Evolutionary conservation across 805 yeast genomes (phyloP), one percentile per base, ranked within the genome.

Genomic region (Spathaspora hagerdaliae): DNA sequence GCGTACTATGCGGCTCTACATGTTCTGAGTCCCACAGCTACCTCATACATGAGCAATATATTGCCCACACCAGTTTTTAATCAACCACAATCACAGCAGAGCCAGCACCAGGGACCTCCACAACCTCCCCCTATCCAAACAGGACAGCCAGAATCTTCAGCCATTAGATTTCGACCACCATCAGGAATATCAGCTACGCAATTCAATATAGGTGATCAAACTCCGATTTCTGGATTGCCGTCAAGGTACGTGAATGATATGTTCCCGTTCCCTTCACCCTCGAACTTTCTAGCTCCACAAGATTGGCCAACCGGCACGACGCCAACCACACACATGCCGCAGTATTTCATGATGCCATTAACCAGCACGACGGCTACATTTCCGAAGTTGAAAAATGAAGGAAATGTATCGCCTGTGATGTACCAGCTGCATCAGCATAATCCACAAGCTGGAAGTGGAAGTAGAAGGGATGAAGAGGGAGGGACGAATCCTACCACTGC

Each of bases 181-280:
- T 13, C 40, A 24, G 35, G 35, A 32, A 29, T 29, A 29, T 29
- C 12, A 29, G 32, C 6, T 19, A 26, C 32, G 7, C 46, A 38
- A 14, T 52, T 19, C 53, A 35, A 49, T 53, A 59, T 56, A 26
- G 70, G 83, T 10, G 89, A 83, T 35, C 89, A 84, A 49, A 82
- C 90, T 0, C 88, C 91, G 3, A 62, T 85, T 2, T 84, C 85
- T 6, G 83, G 81, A 0, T 65, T 87, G 24, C 49, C 49, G 6
- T 41, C 45, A 13, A 91, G 85, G 42, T 87, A 82, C 54, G 80
- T 85, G 36, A 76, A 76, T 47, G 95, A 87, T 54, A 69, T 84
- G 58, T 81, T 87, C 55, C 91, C 90, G 29, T 85, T 92, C 6
- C 96, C 96, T 0, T 78, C 49, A 11, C 49, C 49, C n/a, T 46